Evolutionary conservation across 2,329 filamentous ascomycete species (phyloP), one percentile per base, ranked within the genome.

Genomic region (Aspergillus bombycis): DNA sequence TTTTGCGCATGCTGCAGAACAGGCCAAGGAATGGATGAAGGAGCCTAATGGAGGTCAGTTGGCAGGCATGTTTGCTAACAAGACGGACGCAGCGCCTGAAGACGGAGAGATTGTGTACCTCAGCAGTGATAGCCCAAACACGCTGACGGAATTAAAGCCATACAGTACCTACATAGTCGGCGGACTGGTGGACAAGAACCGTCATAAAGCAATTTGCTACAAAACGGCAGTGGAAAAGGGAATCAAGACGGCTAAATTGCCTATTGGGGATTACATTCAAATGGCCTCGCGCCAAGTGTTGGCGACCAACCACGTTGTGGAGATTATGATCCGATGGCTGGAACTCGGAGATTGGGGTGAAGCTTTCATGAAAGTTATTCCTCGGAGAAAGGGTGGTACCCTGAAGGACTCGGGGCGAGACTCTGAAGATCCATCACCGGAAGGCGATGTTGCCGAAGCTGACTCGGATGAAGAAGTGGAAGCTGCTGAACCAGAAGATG

Each of bases 321-420:
- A 98, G 79, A 98, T 99, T 66, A 97, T 99, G 92, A 81, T 97
- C 53, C 89, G 88, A 68, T 99, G 94, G 93, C 79, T 99, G 60
- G 93, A 97, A 78, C 88, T 87, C 56, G 92, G 91, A 2, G 91
- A 98, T 76, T 99, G 95, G 95, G 94, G 90, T 1, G 84, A 91
- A 73, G 94, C 95, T 0, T 99, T 99, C 75, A 80, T 94, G 79
- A 85, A 87, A 57, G 93, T 96, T 4, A 94, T 99, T 69, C 95
- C 95, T 0, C 93, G 93, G 79, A 84, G 95, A 66, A 99, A 99
- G 77, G 93, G 92, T 0, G 93, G 91, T 0, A 86, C 84, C 60
- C 74, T 96, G 70, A 92, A 83, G 62, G 71, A 58, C 14, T 36
- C 54, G 6, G 57, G 28, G 12, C 41, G 45, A 11, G 60, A 36